phyloP scores from a whole-genome alignment of 345 rosid genomes.

The Microcos paniculata region DNA sequence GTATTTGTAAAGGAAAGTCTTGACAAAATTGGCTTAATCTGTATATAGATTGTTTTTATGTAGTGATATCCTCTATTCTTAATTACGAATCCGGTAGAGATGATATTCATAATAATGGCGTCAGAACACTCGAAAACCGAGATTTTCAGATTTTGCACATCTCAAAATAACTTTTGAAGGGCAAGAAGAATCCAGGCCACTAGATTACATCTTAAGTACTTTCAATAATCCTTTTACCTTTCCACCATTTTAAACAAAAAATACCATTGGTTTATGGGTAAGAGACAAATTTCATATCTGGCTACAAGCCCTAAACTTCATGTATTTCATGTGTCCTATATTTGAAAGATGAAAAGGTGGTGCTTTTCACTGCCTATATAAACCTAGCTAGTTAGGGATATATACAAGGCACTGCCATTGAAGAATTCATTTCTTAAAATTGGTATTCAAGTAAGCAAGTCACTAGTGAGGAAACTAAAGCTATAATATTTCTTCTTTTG shows the following conservation, averaged over 20 bases:
- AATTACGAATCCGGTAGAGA: neutral
- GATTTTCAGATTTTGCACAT: neutral
- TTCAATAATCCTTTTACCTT: neutral
- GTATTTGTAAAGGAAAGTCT: neutral
- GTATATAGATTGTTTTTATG: neutral
- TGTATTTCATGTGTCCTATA: constrained; percentile 1
- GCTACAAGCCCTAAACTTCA: neutral
- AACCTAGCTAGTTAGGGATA: neutral
- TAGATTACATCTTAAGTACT: constrained; percentile 2
- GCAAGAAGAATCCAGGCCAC: neutral
- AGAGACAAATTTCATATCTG: neutral
- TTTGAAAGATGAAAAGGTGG: neutral
- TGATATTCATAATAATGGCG: neutral
- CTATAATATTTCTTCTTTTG: neutral
- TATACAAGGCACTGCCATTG: neutral
- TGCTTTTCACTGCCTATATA: neutral
- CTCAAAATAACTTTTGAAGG: neutral
- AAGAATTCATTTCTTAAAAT: neutral
- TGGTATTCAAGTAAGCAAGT: neutral
- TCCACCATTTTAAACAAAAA: neutral
- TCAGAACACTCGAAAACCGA: neutral
- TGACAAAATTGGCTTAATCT: neutral
- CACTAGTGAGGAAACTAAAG: neutral
- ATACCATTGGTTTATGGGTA: neutral
- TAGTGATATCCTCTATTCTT: neutral